phyloP scores from a whole-genome alignment of 2,329 filamentous ascomycete genomes.

The Tolypocladium album region DNA sequence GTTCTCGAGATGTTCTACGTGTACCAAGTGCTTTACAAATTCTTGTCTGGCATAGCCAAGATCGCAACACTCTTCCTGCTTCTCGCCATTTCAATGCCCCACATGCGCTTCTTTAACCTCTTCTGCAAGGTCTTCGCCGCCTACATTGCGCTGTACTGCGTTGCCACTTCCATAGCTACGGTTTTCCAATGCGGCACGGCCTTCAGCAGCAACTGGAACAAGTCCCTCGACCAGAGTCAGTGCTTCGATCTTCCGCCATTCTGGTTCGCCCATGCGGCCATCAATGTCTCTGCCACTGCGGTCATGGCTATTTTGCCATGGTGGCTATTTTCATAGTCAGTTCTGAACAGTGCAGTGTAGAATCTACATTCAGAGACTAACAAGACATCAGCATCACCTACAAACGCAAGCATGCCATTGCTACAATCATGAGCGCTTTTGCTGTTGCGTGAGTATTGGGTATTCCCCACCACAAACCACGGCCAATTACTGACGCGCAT shows the following conservation, averaged over 20 bases:
- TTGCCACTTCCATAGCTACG: background rate
- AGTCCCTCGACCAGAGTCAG: background rate
- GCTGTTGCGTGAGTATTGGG: background rate
- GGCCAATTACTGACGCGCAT: background rate
- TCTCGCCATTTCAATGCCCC: background rate
- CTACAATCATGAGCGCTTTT: background rate
- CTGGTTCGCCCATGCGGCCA: background rate
- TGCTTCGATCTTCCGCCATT: background rate
- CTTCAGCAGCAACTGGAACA: background rate
- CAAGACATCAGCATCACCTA: background rate
- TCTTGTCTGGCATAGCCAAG: background rate
- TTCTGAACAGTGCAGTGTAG: background rate
- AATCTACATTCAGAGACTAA: background rate
- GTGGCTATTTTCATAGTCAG: background rate
- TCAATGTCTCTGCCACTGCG: background rate
- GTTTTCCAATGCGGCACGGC: background rate
- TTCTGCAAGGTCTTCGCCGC: background rate
- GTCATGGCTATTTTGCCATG: background rate
- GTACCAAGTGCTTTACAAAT: background rate
- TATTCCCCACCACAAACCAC: background rate
- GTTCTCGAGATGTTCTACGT: background rate
- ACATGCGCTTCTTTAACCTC: background rate
- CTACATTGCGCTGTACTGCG: background rate
- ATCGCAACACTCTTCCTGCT: background rate
- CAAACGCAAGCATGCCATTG: background rate